Conservation (phyloP, 1,284 basidiomycete genomes). For the Golubevia pallescens region DNA sequence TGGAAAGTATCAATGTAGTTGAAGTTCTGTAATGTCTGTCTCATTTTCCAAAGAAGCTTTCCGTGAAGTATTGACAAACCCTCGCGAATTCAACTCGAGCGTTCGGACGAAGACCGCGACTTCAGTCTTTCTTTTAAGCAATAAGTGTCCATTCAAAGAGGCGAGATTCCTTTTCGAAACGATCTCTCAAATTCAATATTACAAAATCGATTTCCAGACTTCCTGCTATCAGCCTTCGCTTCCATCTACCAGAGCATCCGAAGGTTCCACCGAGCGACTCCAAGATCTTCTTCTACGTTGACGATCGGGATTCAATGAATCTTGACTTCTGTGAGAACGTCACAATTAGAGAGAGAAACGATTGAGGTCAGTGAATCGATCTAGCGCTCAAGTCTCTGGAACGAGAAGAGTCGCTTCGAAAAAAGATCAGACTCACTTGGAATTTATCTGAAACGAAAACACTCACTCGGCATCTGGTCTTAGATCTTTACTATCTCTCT, state of each 20-base stretch:
- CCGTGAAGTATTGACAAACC: no score
- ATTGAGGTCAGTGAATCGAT: background rate
- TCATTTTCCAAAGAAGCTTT: no score
- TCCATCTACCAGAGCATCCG: constrained; percentile 7
- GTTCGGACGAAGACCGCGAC: no score
- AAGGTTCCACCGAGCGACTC: constrained; percentile 8
- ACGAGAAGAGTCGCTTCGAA: background rate
- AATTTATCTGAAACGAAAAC: background rate
- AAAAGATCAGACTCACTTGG: background rate
- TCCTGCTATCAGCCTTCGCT: constrained; percentile 4
- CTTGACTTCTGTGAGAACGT: background rate
- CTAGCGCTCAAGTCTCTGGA: background rate
- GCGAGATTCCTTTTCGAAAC: no score
- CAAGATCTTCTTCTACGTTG: constrained; percentile 5
- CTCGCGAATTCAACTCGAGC: no score
- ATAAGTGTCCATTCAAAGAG: no score
- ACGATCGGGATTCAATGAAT: constrained; percentile 2
- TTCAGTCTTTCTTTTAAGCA: no score
- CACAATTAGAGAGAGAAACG: background rate
- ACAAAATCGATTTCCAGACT: constrained; percentile 5
- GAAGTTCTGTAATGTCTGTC: no score
- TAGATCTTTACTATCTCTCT: constrained; percentile 11
- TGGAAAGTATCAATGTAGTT: no score
- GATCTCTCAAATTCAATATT: no score
- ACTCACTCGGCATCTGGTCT: constrained; percentile 4